Evolutionary conservation across 148 eudicot genomes (phyloP).

Genomic region (Mesembryanthemum crystallinum): DNA sequence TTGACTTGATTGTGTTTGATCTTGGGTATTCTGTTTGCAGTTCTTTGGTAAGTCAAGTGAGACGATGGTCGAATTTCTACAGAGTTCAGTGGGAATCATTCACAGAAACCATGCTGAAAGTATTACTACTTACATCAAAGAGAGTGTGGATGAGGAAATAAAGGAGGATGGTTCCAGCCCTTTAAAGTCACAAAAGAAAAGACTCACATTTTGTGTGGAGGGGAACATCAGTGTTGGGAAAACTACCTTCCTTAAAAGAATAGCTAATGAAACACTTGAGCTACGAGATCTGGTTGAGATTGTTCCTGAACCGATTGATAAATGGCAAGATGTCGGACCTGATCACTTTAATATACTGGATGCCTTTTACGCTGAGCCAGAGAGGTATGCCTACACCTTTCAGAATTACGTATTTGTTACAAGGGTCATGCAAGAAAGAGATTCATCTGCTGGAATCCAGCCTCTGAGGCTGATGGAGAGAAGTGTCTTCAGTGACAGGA

Average conservation of each 20-base stretch:
- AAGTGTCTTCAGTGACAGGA: conserved; percentile 92
- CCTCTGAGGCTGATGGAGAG: conserved; percentile 96
- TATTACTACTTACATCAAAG: conserved; percentile 74
- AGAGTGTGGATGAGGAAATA: conserved; percentile 80
- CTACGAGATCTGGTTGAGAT: conserved; percentile 87
- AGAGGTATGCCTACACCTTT: conserved; percentile 92
- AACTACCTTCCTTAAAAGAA: conserved; percentile 85
- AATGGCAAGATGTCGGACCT: conserved; percentile 93
- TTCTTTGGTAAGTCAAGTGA: conserved; percentile 68
- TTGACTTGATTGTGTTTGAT: neutral
- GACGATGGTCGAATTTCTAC: conserved; percentile 86
- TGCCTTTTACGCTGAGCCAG: conserved; percentile 88
- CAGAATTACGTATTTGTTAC: conserved; percentile 97
- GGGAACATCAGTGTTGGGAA: conserved; percentile 98
- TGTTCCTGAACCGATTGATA: conserved; percentile 90
- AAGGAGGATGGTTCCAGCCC: conserved; percentile 50
- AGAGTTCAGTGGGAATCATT: conserved; percentile 81
- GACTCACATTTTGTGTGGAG: conserved; percentile 90
- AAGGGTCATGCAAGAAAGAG: conserved; percentile 93
- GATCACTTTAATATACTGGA: conserved; percentile 87
- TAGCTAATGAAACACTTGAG: conserved; percentile 93
- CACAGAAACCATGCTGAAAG: conserved; percentile 93
- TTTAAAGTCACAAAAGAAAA: conserved; percentile 46
- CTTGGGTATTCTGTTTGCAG: conserved; percentile 36
- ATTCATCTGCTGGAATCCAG: conserved; percentile 78